Conservation (phyloP, 805 yeast genomes). For the Teunomyces aglyptinius region DNA sequence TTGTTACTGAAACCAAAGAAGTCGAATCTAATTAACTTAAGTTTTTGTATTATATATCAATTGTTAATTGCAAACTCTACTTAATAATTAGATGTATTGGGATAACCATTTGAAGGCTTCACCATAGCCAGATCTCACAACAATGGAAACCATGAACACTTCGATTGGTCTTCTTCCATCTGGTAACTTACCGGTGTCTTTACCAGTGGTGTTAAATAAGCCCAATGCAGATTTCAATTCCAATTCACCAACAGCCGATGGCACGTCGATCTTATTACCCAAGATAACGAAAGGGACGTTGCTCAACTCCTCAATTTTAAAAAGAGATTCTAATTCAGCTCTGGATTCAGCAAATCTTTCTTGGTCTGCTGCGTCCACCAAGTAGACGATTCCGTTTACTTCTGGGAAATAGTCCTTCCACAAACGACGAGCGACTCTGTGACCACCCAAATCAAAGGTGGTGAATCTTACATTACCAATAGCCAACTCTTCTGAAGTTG, state of each 20-base stretch:
- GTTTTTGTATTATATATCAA: not conserved
- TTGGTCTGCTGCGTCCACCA: slow-evolving; percentile 96
- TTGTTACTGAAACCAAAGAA: not conserved
- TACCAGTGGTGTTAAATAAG: slow-evolving; percentile 86
- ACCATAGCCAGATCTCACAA: slow-evolving; percentile 97
- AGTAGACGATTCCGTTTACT: slow-evolving; percentile 93
- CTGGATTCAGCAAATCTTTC: slow-evolving; percentile 93
- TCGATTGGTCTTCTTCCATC: slow-evolving; percentile 88
- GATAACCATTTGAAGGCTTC: slow-evolving; percentile 99
- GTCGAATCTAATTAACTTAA: not conserved
- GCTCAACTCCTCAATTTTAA: slow-evolving; percentile 86
- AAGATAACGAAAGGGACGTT: slow-evolving; percentile 89
- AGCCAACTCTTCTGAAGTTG: slow-evolving; percentile 96
- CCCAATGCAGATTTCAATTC: slow-evolving; percentile 91
- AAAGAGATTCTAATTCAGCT: slow-evolving; percentile 89
- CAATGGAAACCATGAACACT: slow-evolving; percentile 96
- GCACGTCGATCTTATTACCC: slow-evolving; percentile 96
- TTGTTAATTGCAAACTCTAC: not conserved
- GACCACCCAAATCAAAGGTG: slow-evolving; percentile 98
- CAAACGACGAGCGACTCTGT: slow-evolving; percentile 96
- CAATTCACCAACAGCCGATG: slow-evolving; percentile 91
- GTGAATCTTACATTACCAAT: slow-evolving; percentile 96
- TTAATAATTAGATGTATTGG: slow-evolving; percentile 67
- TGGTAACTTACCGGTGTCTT: slow-evolving; percentile 61
- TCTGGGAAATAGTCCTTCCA: slow-evolving; percentile 99